Conservation (phyloP, 108 stramenopile genomes). For the Pseudonitzschia delicatissima region DNA sequence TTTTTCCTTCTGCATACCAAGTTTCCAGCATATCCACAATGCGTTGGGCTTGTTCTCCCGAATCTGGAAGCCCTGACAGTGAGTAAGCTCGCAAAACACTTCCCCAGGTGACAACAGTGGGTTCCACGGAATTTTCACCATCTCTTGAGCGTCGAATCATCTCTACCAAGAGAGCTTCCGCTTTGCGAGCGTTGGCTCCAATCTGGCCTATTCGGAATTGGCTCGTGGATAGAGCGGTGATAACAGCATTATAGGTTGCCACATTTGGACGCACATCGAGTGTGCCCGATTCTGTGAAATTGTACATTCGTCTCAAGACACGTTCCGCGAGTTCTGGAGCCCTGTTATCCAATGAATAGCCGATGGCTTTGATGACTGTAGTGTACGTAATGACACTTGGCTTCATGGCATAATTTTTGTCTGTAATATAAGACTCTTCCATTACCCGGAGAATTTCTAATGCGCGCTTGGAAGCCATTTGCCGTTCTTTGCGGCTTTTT, state of each 20-base stretch:
- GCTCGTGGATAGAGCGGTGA: slow-evolving; percentile 40
- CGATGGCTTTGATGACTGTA: slow-evolving; percentile 43
- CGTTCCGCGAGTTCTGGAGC: slow-evolving; percentile 34
- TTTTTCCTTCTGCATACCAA: slow-evolving; percentile 34
- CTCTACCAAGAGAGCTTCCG: slow-evolving; percentile 32
- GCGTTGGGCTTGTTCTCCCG: slow-evolving; percentile 49
- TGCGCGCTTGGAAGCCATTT: slow-evolving; percentile 31
- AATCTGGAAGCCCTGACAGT: slow-evolving; percentile 41
- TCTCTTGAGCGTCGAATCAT: slow-evolving; percentile 5
- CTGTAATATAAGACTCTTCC: slow-evolving; percentile 29
- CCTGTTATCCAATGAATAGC: slow-evolving; percentile 37
- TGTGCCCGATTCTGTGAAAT: slow-evolving; percentile 23
- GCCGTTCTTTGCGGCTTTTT: slow-evolving; percentile 30
- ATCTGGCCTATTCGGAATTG: slow-evolving; percentile 1
- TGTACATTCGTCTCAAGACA: slow-evolving; percentile 41
- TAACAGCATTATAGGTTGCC: slow-evolving; percentile 62
- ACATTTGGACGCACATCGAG: slow-evolving; percentile 23
- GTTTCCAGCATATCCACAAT: slow-evolving; percentile 60
- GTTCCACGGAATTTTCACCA: slow-evolving; percentile 32
- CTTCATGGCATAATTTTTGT: slow-evolving; percentile 28
- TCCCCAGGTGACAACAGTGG: slow-evolving; percentile 47
- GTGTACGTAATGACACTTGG: slow-evolving; percentile 41
- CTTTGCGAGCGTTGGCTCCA: slow-evolving; percentile 13
- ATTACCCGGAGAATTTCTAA: slow-evolving; percentile 34
- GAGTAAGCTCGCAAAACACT: slow-evolving; percentile 65